Evolutionary conservation across 257 asterid species (phyloP), one percentile per base, ranked within the genome.

Genomic region (Prunella vulgaris): DNA sequence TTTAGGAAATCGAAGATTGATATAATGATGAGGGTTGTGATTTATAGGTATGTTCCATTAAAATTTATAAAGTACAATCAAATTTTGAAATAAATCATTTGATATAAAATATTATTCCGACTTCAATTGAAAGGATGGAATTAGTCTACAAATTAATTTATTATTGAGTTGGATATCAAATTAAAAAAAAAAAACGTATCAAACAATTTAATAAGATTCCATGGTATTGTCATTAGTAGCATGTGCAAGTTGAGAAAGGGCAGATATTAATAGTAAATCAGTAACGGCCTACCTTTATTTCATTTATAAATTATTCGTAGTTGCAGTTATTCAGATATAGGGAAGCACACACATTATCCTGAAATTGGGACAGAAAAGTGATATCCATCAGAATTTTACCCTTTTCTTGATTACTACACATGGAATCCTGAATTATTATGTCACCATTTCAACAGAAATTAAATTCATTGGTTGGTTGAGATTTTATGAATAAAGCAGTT

Each of bases 401-500:
- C 42, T 46, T 68, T 75, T 54, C 22, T 53, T 76, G 48, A 25
- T 5, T 20, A n/a, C 32, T 53, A 57, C 73, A 32, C 64, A 30
- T 70, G 58, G 72, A 57, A 65, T 35, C 49, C 66, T 57, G 5
- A 52, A 60, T 75, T 52, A 37, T 21, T 7, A 60, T 24, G 58
- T 51, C 53, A 46, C 21, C 1, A 46, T 42, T 42, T 2, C 15
- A n/a, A 2, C 4, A 51, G 27, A 51, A 18, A 30, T n/a, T 4
- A n/a, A 60, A 13, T 15, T 12, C 10, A 66, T 71, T 33, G 77
- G 30, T 38, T 66, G 33, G 70, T 61, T 40, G 35, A 59, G 64
- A 44, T 69, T 73, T 64, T 56, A 35, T 73, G 59, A 33, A 30
- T 73, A 63, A 62, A 17, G 75, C 12, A 33, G 10, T 25, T 10